phyloP scores from a whole-genome alignment of 805 yeast genomes.

The Cyberlindnera veronae region DNA sequence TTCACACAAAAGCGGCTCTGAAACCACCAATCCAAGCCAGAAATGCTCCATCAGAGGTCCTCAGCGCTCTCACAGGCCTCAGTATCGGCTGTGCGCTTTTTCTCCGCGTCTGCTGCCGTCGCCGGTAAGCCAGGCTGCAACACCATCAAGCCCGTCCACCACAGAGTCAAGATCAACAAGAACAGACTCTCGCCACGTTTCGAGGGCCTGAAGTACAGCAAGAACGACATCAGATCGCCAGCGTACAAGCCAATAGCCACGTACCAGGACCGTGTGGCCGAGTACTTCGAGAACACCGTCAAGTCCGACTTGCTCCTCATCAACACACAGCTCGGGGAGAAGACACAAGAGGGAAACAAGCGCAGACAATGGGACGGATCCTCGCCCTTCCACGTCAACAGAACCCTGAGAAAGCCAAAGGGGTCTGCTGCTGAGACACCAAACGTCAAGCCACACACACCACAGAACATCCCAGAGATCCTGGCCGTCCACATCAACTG shows the following conservation, averaged over 20 bases:
- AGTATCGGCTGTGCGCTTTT: conserved; percentile 14
- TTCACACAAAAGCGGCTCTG: no score
- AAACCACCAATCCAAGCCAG: background rate
- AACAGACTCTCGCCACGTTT: conserved; percentile 70
- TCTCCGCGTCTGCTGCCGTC: conserved; percentile 25
- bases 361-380: conserved; percentile 81
- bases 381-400: conserved; percentile 85
- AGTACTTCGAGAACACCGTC: conserved; percentile 72
- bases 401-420: conserved; percentile 70
- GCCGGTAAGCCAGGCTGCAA: conserved; percentile 56
- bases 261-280: conserved; percentile 75
- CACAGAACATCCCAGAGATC: conserved; percentile 69
- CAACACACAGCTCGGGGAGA: conserved; percentile 65
- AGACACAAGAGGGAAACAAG: conserved; percentile 57
- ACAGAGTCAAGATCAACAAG: conserved; percentile 73
- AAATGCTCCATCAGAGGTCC: conserved; percentile 1
- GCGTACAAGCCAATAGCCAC: conserved; percentile 70
- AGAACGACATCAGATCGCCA: conserved; percentile 76
- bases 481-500: conserved; percentile 69
- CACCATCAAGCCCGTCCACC: conserved; percentile 89
- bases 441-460: conserved; percentile 63
- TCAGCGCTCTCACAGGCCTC: background rate
- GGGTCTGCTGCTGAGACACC: conserved; percentile 76
- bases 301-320: conserved; percentile 75
- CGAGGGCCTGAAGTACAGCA: conserved; percentile 60